Base-by-base conservation (phyloP, 2,329 filamentous ascomycete species). In the Epichloe sibirici region DNA sequence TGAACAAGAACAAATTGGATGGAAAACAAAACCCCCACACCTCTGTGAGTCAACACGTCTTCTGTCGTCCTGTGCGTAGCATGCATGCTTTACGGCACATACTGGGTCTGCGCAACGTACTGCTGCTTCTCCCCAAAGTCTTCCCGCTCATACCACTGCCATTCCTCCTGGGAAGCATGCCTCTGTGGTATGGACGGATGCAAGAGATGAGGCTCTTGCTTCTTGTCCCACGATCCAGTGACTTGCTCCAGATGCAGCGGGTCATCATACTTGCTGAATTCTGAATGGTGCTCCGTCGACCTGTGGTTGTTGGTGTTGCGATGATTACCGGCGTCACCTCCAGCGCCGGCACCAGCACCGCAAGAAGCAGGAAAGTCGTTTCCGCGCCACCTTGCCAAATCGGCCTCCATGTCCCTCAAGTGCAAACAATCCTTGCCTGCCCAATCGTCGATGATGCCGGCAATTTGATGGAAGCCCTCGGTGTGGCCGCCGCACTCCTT, bases 391-490 rank as follows among this genome's bases (percentile, higher is more conserved):
- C 75, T 65, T 53, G 78, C 74, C 35, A 84, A 67, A 55, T 84
- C 78, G 2, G 80, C 81, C 59, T 82, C 79, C 70, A 83, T 79
- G 55, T 81, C 76, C 56, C 74, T 71, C 31, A 84, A 68, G 45
- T 75, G 73, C 42, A 84, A 64, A 35, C 73, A 72, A 11, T 75
- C 75, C 13, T 69, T 69, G 0, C 80, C 78, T 28, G 78, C 77
- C 81, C 81, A 85, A 31, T 69, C 65, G 57, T 84, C 80, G 51
- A 85, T 81, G n/a, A 78, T 65, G 28, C 67, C 68, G 31, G 80
- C 81, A 56, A 85, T 83, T 45, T 69, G 69, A 31, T 71, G 69
- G 58, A 85, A 85, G 2, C 79, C 81, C 2, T 69, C 62, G 2
- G 81, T 84, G 57, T 85, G 81, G 0, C 81, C 81, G 11, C 79